phyloP scores from a whole-genome alignment of 176 grass and related monocot species.

The Raddia distichophylla region DNA sequence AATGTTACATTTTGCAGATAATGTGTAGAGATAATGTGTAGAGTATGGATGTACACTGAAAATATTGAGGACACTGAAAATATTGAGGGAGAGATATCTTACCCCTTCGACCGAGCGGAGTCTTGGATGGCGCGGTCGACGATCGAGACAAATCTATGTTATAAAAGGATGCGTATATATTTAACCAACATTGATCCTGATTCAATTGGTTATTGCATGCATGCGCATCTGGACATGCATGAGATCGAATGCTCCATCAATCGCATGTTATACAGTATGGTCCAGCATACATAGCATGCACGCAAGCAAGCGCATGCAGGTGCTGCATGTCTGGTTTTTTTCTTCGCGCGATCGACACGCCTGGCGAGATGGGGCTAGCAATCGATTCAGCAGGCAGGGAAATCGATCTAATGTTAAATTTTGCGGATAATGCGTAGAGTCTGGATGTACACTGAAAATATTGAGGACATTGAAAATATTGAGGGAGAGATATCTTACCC shows the following conservation, averaged over 20 bases:
- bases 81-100: not conserved
- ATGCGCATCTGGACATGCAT: too few relatives aligned
- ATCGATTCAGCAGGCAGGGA: not conserved
- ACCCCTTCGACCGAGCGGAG: not conserved
- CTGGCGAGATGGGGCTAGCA: not conserved
- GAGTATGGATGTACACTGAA: too few relatives aligned
- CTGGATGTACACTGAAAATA: too few relatives aligned
- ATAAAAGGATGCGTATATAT: not conserved
- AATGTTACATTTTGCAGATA: too few relatives aligned
- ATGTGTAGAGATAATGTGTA: too few relatives aligned
- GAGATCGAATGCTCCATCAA: not conserved
- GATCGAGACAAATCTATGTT: not conserved
- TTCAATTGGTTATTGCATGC: constrained; percentile 3
- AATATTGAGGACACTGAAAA: too few relatives aligned
- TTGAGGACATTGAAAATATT: too few relatives aligned
- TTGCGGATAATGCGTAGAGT: too few relatives aligned
- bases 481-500: not conserved
- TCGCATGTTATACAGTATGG: not conserved
- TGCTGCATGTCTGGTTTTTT: not conserved
- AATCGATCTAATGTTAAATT: too few relatives aligned
- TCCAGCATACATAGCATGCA: not conserved
- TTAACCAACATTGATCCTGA: not conserved
- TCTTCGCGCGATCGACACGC: not conserved
- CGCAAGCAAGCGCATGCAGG: not conserved
- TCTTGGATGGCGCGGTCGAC: not conserved